Evolutionary conservation across 108 stramenopile genomes (phyloP).

Genomic region (Asterionellopsis glacialis): DNA sequence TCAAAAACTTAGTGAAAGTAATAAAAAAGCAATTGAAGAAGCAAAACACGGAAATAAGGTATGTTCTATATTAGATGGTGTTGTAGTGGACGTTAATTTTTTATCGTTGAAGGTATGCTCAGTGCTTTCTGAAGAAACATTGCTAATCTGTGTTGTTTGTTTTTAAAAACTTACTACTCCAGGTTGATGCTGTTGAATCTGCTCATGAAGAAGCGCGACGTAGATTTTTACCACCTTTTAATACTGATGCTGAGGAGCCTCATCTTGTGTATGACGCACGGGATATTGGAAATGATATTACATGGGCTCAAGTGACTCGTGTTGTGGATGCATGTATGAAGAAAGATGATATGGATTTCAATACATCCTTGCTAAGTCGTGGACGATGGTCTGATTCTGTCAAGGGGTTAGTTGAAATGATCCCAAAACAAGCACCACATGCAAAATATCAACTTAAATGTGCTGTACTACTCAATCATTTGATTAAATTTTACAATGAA

Average conservation of each 20-base stretch:
- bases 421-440: constrained; percentile 3
- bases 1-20: constrained; percentile 48
- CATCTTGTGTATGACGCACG: constrained; percentile 53
- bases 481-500: constrained; percentile 55
- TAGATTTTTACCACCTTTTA: constrained; percentile 59
- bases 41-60: constrained; percentile 22
- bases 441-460: constrained; percentile 42
- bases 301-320: constrained; percentile 54
- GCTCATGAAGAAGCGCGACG: constrained; percentile 56
- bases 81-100: background rate
- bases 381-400: constrained; percentile 6
- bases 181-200: constrained; percentile 26
- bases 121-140: background rate
- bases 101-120: background rate
- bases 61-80: background rate
- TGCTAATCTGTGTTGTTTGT: background rate
- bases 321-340: constrained; percentile 57
- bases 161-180: background rate
- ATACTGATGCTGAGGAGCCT: constrained; percentile 49
- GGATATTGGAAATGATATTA: constrained; percentile 44
- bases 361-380: background rate
- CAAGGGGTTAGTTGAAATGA: background rate
- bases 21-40: constrained; percentile 42
- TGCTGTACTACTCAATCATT: constrained; percentile 42
- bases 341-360: constrained; percentile 24